A percentile compares a stretch with the other conserved stretches of the same genome.
phyloP scores from a whole-genome alignment of 75 land plant genomes.

The Adiantum capillusveneris region DNA sequence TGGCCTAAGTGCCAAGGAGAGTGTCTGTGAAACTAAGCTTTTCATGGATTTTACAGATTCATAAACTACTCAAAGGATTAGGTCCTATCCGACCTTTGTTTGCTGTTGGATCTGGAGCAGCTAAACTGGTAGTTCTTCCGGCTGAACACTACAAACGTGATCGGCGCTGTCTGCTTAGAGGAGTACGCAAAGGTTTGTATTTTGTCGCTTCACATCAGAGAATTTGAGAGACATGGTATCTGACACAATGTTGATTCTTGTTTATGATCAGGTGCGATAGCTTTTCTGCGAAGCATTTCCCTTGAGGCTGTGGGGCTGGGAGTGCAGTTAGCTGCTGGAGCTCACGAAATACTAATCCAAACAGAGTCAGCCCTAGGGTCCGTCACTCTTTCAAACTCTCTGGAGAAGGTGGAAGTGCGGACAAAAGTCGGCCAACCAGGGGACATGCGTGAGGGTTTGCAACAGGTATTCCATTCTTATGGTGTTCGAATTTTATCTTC shows the following conservation, averaged over 20 bases:
- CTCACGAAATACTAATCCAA: conserved; percentile 69
- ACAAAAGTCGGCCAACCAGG: conserved; percentile 60
- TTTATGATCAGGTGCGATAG: conserved; percentile 46
- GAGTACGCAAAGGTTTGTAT: conserved; percentile 70
- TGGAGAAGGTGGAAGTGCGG: conserved; percentile 17
- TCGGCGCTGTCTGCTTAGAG: conserved; percentile 53
- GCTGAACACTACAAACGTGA: conserved; percentile 78
- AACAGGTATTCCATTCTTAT: conserved; percentile 40
- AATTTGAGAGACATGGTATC: too few species aligned
- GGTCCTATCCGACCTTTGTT: conserved; percentile 65
- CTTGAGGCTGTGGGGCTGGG: conserved; percentile 83
- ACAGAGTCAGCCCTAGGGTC: conserved; percentile 58
- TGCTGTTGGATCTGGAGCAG: conserved; percentile 82
- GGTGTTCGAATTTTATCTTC: background rate
- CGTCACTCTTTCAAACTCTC: conserved; percentile 24
- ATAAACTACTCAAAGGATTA: conserved; percentile 68
- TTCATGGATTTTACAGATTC: conserved; percentile 37
- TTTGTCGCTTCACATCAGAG: too few species aligned
- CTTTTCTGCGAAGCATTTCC: conserved; percentile 76
- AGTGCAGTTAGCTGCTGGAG: conserved; percentile 86
- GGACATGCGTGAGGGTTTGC: conserved; percentile 66
- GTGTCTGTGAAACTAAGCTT: too few species aligned
- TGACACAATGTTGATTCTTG: too few species aligned
- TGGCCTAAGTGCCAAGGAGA: too few species aligned
- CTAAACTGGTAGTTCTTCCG: conserved; percentile 83